Percentiles rank a stretch among this genome's conserved stretches.
Conservation (phyloP, 805 yeast genomes). For the Candida khao-thaluensis region DNA sequence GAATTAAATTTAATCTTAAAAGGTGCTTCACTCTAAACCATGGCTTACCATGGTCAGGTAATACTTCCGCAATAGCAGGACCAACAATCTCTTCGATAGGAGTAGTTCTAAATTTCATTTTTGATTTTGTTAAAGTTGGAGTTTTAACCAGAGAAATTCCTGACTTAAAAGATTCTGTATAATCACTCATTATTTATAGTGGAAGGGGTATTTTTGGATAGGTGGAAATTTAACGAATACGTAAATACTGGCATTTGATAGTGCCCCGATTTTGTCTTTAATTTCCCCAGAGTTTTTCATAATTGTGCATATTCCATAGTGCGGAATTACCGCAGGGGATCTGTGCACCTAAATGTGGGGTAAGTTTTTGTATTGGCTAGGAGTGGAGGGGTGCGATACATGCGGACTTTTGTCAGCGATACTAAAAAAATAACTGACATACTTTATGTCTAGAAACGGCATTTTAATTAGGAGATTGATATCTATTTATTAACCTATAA, state of each 20-base stretch:
- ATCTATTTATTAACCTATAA: no score
- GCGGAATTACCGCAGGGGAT: conserved; percentile 1
- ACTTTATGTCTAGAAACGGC: no score
- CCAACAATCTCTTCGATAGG: conserved; percentile 17
- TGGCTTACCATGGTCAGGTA: conserved; percentile 16
- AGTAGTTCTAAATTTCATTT: conserved; percentile 10
- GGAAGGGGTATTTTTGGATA: neutral
- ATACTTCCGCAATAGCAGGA: conserved; percentile 18
- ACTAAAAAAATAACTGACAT: no score
- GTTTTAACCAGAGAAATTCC: neutral
- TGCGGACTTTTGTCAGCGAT: no score
- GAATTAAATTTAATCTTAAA: conserved; percentile 15
- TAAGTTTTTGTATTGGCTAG: neutral
- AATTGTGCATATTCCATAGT: conserved; percentile 1
- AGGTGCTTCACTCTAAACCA: conserved; percentile 15
- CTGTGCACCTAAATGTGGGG: conserved; percentile 8
- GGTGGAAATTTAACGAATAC: conserved; percentile 1
- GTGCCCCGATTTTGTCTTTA: conserved; percentile 5
- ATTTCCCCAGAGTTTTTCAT: conserved; percentile 5
- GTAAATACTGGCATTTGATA: conserved; percentile 8
- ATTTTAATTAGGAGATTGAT: no score
- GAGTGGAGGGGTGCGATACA: neutral
- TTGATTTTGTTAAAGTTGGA: neutral
- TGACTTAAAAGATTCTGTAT: conserved; percentile 2
- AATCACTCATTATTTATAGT: conserved; percentile 7